phyloP scores from a whole-genome alignment of 495 filamentous ascomycete species.

The Penicillium canariense region DNA sequence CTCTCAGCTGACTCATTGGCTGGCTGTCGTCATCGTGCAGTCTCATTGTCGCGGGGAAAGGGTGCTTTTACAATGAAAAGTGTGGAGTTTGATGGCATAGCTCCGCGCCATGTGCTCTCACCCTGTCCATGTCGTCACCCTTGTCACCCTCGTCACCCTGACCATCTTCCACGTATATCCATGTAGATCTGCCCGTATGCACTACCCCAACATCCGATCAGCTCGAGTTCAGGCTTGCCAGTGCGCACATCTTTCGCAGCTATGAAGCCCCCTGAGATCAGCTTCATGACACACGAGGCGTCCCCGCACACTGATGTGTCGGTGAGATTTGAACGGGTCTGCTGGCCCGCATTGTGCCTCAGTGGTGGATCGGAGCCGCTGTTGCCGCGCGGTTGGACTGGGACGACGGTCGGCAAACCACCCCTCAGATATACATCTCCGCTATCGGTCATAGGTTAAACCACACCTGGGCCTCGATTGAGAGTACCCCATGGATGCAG shows the following conservation, averaged over 20 bases:
- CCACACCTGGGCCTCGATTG: neutral
- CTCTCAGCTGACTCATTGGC: slow-evolving; percentile 5
- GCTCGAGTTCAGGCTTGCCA: neutral
- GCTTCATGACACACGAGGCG: neutral
- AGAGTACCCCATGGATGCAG: no score
- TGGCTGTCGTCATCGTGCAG: slow-evolving; percentile 4
- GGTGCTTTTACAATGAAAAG: neutral
- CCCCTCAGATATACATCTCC: neutral
- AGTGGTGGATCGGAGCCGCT: neutral
- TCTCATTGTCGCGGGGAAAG: neutral
- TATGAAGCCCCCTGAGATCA: neutral
- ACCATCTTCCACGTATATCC: no score
- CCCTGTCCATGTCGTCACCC: neutral
- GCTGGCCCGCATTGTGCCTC: no score
- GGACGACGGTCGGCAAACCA: neutral
- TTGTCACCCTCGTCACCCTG: no score
- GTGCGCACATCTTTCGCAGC: neutral
- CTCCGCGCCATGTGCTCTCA: neutral
- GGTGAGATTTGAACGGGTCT: no score
- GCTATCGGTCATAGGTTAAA: no score
- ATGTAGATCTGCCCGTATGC: neutral
- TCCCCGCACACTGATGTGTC: no score
- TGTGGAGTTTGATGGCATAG: neutral
- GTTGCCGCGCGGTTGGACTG: neutral
- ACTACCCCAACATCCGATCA: neutral